Base-by-base conservation (phyloP, 169 alveolate species). In the Cryptosporidium tyzzeri region DNA sequence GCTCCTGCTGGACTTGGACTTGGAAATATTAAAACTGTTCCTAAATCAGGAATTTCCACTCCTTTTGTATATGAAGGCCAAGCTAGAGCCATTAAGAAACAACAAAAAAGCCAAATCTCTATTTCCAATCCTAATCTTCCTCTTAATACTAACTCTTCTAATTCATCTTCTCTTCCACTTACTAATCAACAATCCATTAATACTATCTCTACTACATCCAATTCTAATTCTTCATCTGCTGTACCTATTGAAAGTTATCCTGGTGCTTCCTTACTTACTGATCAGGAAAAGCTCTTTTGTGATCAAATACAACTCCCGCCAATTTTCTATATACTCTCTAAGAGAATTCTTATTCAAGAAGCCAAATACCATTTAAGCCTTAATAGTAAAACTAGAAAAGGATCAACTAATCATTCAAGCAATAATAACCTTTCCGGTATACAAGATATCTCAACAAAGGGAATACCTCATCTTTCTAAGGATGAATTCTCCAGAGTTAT, bases 281-380 rank as follows among this genome's bases (percentile, higher is more conserved):
- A 84, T 53, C 89, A 86, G 59, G 94, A 92, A 71, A 91, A 91
- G n/a, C 91, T 65, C 37, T 92, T 92, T 67, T 92, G 94, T 62
- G 92, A 92, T 69, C 80, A 92, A 35, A 92, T 92, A 75, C 92
- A 92, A 55, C 92, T 92, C 3, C 93, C 94, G 16, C 92, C 92
- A 16, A 74, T 92, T 53, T 92, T 92, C 67, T 92, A 91, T 69
- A 86, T 92, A n/a, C 74, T 92, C 45, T 85, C 92, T 7, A 92
- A 92, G 55, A 84, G 92, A 59, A 70, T 92, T 70, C 87, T 92
- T 53, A 59, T 92, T 59, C 92, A 91, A 85, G 94, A 92, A 61
- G 89, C 75, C 21, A 80, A 50, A 51, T 48, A 65, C 70, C 89
- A 80, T 33, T 33, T 80, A 9, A 67, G 31, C 62, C 55, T 35